Conservation (phyloP, 176 grass and related monocot species). For the Paspalum notatum region DNA sequence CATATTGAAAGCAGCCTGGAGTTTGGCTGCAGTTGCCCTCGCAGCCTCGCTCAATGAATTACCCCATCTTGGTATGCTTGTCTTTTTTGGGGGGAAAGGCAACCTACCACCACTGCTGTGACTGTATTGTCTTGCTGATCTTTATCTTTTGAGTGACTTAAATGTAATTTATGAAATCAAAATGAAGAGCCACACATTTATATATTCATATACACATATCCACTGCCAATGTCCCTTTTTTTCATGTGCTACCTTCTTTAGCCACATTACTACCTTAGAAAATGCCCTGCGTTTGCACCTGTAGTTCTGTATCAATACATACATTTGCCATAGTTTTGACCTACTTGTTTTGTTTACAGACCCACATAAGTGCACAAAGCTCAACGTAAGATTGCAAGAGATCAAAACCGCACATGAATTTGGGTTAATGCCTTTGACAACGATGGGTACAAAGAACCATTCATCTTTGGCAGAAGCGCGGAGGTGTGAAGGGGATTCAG, state of each 20-base stretch:
- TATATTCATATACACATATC: slow-evolving; percentile 10
- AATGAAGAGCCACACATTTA: background rate
- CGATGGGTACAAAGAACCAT: slow-evolving; percentile 80
- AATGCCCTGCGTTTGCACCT: too few relatives aligned
- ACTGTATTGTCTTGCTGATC: background rate
- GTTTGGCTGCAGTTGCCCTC: slow-evolving; percentile 3
- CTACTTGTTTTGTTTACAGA: slow-evolving; percentile 47
- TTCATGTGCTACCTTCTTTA: slow-evolving; percentile 1
- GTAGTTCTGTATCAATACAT: slow-evolving; percentile 2
- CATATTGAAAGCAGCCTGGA: slow-evolving; percentile 7
- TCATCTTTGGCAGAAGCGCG: slow-evolving; percentile 68
- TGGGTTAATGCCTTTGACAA: slow-evolving; percentile 91
- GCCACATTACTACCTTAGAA: background rate
- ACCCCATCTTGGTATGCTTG: background rate
- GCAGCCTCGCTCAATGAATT: background rate
- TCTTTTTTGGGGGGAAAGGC: background rate
- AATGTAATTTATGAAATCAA: slow-evolving; percentile 14
- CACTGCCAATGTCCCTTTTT: background rate
- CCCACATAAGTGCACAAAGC: slow-evolving; percentile 88
- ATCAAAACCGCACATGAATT: slow-evolving; percentile 87
- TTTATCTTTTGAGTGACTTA: background rate
- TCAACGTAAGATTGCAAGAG: slow-evolving; percentile 89
- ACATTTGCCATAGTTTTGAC: background rate
- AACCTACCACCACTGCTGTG: background rate
- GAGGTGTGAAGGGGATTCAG: slow-evolving; percentile 27